Evolutionary conservation across 1,139 yeast genomes (phyloP), one percentile per base, ranked within the genome.

Genomic region (Magnusiomyces suaveolens): DNA sequence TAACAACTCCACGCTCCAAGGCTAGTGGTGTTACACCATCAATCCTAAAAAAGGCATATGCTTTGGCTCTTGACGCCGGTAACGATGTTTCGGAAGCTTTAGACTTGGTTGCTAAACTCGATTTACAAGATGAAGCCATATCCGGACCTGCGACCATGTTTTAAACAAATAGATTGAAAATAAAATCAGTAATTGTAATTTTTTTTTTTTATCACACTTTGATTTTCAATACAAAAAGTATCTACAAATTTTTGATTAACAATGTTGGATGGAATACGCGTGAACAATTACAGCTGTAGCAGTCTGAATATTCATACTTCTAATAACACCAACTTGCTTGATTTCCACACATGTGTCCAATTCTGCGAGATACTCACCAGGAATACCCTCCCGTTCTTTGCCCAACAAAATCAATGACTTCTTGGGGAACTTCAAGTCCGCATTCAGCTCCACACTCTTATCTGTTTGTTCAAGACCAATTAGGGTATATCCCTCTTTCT

Each of bases 291-390:
- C 89, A 0, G 97, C 97, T 0, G 97, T 84, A 0, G 97, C 97
- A 0, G 97, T 90, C 71, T 90, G 97, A 59, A 90, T 89, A 66
- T 90, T 90, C 97, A 90, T 89, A 1, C 96, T 87, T 62, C 97
- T 76, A 49, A 90, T 82, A 23, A 89, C 90, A 14, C 97, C 97
- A 39, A 83, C 85, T 66, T 90, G 97, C 65, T 88, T 87, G 63
- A 90, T 90, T 65, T 89, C 96, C 32, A 90, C 82, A 67, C 97
- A 89, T 63, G 83, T 74, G 66, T 90, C 97, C 41, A 90, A 73
- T 65, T 87, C 95, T 0, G 88, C 85, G 52, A 90, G 72, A 44
- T 89, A 71, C 49, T 84, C 84, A 2, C 96, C 96, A 0, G 96
- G 96, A 56, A 90, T 83, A 57, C 97, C 97, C 66, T 87, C 95